phyloP scores from a whole-genome alignment of 2,329 filamentous ascomycete genomes.

The Sclerotinia borealis region DNA sequence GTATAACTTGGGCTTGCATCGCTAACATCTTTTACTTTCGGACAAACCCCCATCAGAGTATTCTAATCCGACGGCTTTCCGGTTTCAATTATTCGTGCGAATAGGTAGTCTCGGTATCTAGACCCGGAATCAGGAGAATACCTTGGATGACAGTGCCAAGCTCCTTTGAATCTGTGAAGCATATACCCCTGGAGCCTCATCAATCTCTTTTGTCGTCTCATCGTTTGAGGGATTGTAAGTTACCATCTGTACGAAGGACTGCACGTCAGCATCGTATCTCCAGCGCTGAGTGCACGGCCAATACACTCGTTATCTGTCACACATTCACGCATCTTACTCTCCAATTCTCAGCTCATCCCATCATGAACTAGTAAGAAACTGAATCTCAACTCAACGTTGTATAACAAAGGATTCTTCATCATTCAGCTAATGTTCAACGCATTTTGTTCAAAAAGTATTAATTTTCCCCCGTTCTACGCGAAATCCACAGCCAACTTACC shows the following conservation, averaged over 20 bases:
- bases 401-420: not conserved
- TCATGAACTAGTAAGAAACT: not conserved
- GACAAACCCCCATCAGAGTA: not conserved
- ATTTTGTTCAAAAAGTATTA: not conserved
- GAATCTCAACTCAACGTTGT: not conserved
- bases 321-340: not conserved
- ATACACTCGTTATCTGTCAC: not conserved
- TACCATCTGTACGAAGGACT: not conserved
- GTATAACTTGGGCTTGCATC: not conserved
- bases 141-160: not conserved
- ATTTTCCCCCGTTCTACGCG: not conserved
- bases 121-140: not conserved
- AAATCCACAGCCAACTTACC: not conserved
- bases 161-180: not conserved
- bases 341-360: slow-evolving; percentile 5
- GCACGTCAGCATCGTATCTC: slow-evolving; percentile 1
- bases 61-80: not conserved
- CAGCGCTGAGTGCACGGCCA: not conserved
- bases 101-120: not conserved
- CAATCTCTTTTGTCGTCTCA: not conserved
- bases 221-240: not conserved
- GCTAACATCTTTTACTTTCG: not conserved
- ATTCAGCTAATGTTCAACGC: not conserved
- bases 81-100: not conserved
- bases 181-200: not conserved